Conservation (phyloP, 2,329 filamentous ascomycete genomes). For the Ceratocystis colombiana region DNA sequence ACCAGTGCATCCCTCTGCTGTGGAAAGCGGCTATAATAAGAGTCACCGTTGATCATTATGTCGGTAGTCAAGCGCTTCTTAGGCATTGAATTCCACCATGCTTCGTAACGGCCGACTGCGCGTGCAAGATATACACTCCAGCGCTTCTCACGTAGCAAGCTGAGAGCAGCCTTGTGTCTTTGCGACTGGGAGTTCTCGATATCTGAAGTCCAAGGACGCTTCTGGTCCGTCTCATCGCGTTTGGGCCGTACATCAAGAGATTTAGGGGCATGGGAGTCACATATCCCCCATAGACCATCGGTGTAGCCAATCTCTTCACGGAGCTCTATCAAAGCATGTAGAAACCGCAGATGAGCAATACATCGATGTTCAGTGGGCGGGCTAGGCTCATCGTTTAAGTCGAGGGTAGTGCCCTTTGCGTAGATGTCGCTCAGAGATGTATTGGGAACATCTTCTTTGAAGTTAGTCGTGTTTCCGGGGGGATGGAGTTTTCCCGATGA, state of each 20-base stretch:
- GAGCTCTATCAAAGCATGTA: constrained; percentile 56
- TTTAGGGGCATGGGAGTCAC: constrained; percentile 37
- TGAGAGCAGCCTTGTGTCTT: constrained; percentile 33
- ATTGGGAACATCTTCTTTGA: background rate
- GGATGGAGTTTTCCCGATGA: background rate
- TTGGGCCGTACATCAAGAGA: constrained; percentile 18
- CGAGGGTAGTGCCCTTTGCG: background rate
- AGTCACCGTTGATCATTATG: constrained; percentile 31
- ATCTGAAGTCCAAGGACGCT: background rate
- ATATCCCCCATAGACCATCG: constrained; percentile 57
- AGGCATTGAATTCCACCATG: constrained; percentile 48
- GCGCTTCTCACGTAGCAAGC: constrained; percentile 56
- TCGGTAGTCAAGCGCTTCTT: constrained; percentile 31
- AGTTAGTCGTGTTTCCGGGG: background rate
- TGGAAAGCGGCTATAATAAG: constrained; percentile 18
- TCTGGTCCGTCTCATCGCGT: constrained; percentile 16
- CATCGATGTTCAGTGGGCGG: constrained; percentile 41
- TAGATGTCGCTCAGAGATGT: background rate
- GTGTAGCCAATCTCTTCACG: constrained; percentile 56
- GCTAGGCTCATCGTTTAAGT: constrained; percentile 20
- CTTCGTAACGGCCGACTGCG: constrained; percentile 57
- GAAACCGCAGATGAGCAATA: constrained; percentile 62
- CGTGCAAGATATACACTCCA: constrained; percentile 61
- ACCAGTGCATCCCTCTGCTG: background rate
- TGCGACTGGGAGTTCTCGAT: constrained; percentile 29